Evolutionary conservation across 768 basidiomycete species (phyloP).

Genomic region (Auricularia cornea): DNA sequence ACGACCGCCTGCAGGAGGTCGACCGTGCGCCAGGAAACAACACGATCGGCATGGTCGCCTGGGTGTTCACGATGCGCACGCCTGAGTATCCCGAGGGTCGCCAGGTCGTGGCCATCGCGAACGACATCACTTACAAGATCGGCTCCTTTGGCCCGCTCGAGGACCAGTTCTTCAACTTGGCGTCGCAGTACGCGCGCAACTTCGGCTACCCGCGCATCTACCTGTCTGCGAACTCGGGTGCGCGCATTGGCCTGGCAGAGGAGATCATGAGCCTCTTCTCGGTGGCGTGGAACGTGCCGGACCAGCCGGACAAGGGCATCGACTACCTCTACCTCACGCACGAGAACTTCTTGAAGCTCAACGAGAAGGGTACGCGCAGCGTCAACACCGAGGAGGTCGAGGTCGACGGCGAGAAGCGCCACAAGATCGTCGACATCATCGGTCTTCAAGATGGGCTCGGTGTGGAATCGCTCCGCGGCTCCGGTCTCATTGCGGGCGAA

Average conservation of each 20-base stretch:
- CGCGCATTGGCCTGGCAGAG: conserved; percentile 91
- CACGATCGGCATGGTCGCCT: conserved; percentile 94
- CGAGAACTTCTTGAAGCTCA: conserved; percentile 81
- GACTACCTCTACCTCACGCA: conserved; percentile 93
- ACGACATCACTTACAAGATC: conserved; percentile 98
- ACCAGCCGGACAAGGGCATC: conserved; percentile 87
- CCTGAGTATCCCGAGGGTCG: conserved; percentile 91
- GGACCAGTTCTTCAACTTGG: conserved; percentile 94
- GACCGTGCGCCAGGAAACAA: conserved; percentile 91
- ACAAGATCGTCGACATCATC: conserved; percentile 94
- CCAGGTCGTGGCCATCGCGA: conserved; percentile 81
- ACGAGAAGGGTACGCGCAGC: conserved; percentile 72
- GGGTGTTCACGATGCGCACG: conserved; percentile 87
- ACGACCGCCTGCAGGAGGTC: conserved; percentile 84
- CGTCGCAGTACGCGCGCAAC: conserved; percentile 85
- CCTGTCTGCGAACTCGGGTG: conserved; percentile 97
- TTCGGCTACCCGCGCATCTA: conserved; percentile 91
- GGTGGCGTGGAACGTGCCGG: conserved; percentile 79
- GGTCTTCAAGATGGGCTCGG: conserved; percentile 96
- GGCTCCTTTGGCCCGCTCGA: conserved; percentile 95
- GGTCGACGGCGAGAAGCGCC: conserved; percentile 76
- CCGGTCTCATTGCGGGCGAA: conserved; percentile 96
- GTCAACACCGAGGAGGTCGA: conserved; percentile 80
- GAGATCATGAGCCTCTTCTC: conserved; percentile 84
- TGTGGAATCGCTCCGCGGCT: conserved; percentile 92